Percentiles rank a stretch among this genome's conserved stretches.
Evolutionary conservation across 2,329 filamentous ascomycete genomes (phyloP).

Genomic region (Davidsoniella eucalypti): DNA sequence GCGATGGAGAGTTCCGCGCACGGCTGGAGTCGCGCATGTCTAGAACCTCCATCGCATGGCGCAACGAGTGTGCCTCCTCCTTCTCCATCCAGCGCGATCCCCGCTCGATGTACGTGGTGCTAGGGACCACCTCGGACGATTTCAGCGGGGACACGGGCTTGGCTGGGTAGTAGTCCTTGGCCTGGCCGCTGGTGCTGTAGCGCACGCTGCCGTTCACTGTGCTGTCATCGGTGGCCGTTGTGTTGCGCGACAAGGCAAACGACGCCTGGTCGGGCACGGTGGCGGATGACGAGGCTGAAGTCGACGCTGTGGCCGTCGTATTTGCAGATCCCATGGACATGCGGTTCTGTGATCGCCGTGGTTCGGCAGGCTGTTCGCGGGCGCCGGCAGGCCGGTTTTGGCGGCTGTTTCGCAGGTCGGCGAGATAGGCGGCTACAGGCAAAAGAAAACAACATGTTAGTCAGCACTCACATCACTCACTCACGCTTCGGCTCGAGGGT

Average conservation of each 20-base stretch:
- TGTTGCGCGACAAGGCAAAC: conserved; percentile 8
- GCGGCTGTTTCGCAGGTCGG: conserved; percentile 52
- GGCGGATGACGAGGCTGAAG: conserved; percentile 6
- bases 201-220: conserved; percentile 25
- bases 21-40: conserved; percentile 31
- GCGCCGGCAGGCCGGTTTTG: conserved; percentile 53
- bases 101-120: conserved; percentile 54
- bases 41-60: conserved; percentile 59
- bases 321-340: conserved; percentile 10
- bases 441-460: conserved; percentile 12
- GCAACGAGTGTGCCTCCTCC: conserved; percentile 54
- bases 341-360: conserved; percentile 17
- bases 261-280: conserved; percentile 9
- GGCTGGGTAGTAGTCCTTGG: conserved; percentile 36
- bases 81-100: conserved; percentile 67
- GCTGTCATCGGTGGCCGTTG: conserved; percentile 8
- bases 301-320: conserved; percentile 6
- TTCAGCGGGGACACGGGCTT: conserved; percentile 28
- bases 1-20: conserved; percentile 10
- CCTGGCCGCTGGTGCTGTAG: conserved; percentile 29
- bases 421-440: conserved; percentile 49
- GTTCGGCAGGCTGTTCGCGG: conserved; percentile 26
- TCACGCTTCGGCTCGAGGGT: background rate
- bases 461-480: conserved; percentile 9
- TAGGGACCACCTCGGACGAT: conserved; percentile 46